These are phyloP conservation scores for Plasmodium gonderi DNA, from an alignment of 169 alveolate species.

Conservation along the genomic window DNA sequence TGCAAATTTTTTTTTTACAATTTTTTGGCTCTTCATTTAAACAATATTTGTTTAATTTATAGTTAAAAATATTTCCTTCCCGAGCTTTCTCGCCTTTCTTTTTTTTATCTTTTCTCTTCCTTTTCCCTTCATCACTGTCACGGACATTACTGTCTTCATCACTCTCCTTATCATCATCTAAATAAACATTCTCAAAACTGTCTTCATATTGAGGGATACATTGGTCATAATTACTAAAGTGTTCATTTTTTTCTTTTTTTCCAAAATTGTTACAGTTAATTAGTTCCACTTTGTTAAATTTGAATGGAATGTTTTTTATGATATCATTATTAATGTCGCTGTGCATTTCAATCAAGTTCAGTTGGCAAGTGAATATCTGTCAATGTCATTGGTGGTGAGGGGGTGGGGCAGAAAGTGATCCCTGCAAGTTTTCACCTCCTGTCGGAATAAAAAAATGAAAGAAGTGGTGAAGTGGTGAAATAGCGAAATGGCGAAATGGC, in stretches of 20 bases:
- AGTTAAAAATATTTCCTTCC: neutral
- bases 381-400: no score
- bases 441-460: no score
- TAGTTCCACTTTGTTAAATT: conserved; percentile 7
- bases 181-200: neutral
- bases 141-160: neutral
- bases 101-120: neutral
- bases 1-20: neutral
- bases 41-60: neutral
- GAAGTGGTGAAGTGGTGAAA: no score
- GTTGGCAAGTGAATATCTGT: no score
- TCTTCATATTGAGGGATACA: neutral
- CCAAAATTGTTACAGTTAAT: neutral
- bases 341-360: neutral
- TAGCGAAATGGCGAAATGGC: no score
- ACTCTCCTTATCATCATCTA: neutral
- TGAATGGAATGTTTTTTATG: conserved; percentile 49
- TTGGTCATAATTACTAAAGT: neutral
- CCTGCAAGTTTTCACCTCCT: no score
- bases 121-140: neutral
- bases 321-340: conserved; percentile 40
- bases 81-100: neutral
- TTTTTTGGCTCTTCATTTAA: neutral
- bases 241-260: neutral
- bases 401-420: no score